Conservation (phyloP, 495 filamentous ascomycete species). For the Penicillium longicatenatum region DNA sequence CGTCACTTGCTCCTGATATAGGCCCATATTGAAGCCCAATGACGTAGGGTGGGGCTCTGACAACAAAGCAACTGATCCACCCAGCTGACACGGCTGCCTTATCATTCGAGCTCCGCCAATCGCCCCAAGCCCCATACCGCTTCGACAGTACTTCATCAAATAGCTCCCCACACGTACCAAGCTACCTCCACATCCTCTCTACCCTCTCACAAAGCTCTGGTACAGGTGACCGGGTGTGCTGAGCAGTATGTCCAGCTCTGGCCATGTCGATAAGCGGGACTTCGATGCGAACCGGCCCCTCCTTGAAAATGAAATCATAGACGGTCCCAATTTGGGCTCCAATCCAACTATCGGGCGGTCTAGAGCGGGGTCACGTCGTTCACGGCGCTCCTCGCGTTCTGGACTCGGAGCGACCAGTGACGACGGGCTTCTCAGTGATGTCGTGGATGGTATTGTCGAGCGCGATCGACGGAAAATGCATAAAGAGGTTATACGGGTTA, state of each 20-base stretch:
- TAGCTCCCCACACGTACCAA: background rate
- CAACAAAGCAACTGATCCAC: constrained; percentile 29
- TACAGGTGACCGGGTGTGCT: background rate
- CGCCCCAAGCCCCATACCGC: constrained; percentile 6
- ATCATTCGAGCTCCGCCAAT: constrained; percentile 17
- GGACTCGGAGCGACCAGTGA: constrained; percentile 31
- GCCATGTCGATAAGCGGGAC: constrained; percentile 59
- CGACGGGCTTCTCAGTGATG: constrained; percentile 60
- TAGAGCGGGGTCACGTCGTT: constrained; percentile 26
- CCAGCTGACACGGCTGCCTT: constrained; percentile 27
- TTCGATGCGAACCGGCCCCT: constrained; percentile 56
- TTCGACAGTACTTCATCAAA: background rate
- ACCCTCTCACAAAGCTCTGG: background rate
- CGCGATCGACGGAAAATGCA: constrained; percentile 56
- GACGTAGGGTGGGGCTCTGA: constrained; percentile 22
- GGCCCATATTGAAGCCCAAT: constrained; percentile 13
- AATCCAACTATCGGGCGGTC: constrained; percentile 14
- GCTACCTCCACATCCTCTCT: background rate
- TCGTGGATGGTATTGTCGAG: constrained; percentile 62
- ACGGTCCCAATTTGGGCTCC: constrained; percentile 19
- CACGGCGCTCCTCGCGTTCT: constrained; percentile 18
- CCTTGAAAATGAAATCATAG: constrained; percentile 37
- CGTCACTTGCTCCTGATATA: constrained; percentile 3
- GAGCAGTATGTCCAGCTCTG: constrained; percentile 31
- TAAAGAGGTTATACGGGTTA: constrained; percentile 51